Evolutionary conservation across 2,329 filamentous ascomycete species (phyloP).

Genomic region (Bimuria novae-zelandiae): DNA sequence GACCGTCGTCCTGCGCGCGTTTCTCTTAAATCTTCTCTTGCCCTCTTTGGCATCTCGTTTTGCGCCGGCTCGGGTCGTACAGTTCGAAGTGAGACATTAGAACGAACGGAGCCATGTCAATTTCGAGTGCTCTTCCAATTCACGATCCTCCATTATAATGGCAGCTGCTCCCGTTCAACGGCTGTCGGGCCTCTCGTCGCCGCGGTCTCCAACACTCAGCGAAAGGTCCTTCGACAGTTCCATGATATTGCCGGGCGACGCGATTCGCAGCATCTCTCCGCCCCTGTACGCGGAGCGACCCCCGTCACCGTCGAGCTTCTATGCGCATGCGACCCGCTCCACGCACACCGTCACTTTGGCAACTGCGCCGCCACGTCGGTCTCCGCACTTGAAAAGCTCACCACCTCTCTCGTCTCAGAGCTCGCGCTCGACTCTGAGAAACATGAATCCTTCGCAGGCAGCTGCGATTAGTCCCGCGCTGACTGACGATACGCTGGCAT

Average conservation of each 20-base stretch:
- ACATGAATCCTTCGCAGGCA: slow-evolving; percentile 30
- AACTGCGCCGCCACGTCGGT: slow-evolving; percentile 36
- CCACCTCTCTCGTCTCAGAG: slow-evolving; percentile 39
- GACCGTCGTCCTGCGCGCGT: slow-evolving; percentile 26
- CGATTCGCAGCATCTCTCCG: slow-evolving; percentile 54
- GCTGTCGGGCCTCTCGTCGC: slow-evolving; percentile 19
- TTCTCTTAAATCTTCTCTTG: slow-evolving; percentile 23
- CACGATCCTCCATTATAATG: slow-evolving; percentile 16
- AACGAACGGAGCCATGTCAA: slow-evolving; percentile 19
- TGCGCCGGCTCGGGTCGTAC: not conserved
- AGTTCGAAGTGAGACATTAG: not conserved
- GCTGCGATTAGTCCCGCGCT: slow-evolving; percentile 15
- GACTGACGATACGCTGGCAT: slow-evolving; percentile 34
- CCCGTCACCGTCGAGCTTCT: slow-evolving; percentile 46
- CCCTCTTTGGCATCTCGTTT: not conserved
- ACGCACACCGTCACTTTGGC: slow-evolving; percentile 29
- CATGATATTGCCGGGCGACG: slow-evolving; percentile 75
- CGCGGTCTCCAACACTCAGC: slow-evolving; percentile 77
- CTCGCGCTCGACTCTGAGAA: slow-evolving; percentile 44
- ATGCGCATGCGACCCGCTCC: slow-evolving; percentile 29
- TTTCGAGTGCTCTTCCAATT: slow-evolving; percentile 18
- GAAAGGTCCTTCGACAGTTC: slow-evolving; percentile 95
- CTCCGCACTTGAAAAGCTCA: slow-evolving; percentile 31
- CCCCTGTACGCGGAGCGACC: slow-evolving; percentile 52
- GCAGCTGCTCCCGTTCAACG: slow-evolving; percentile 43